Percentiles rank a stretch among this genome's conserved stretches.
phyloP scores from a whole-genome alignment of 495 filamentous ascomycete species.

The Neurospora sp. region DNA sequence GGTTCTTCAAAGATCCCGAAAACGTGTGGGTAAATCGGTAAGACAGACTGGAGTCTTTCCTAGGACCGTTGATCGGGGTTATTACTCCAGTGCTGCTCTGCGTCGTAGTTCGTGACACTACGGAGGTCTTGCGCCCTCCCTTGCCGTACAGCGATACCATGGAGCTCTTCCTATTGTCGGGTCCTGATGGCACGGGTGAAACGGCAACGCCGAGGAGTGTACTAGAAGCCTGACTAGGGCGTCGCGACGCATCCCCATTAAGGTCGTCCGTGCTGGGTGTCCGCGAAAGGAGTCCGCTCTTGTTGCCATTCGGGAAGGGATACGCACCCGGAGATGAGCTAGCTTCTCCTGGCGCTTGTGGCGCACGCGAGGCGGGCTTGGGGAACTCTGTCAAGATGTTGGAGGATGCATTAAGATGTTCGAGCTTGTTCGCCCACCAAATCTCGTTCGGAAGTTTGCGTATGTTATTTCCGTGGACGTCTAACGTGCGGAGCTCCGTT shows the following conservation, averaged over 20 bases:
- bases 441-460: constrained; percentile 79
- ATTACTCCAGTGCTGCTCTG: constrained; percentile 34
- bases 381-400: constrained; percentile 87
- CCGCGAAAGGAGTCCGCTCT: constrained; percentile 36
- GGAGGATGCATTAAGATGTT: constrained; percentile 88
- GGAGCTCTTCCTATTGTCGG: constrained; percentile 62
- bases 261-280: constrained; percentile 73
- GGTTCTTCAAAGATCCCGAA: constrained; percentile 66
- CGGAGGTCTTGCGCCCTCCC: constrained; percentile 70
- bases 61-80: constrained; percentile 42
- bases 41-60: constrained; percentile 84
- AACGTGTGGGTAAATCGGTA: constrained; percentile 70
- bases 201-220: constrained; percentile 63
- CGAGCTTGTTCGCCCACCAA: constrained; percentile 82
- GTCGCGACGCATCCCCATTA: constrained; percentile 58
- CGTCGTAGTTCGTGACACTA: constrained; percentile 55
- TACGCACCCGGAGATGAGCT: constrained; percentile 6
- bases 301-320: constrained; percentile 29
- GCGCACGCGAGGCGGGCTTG: constrained; percentile 58
- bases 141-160: constrained; percentile 68
- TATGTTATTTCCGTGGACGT: constrained; percentile 86
- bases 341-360: constrained; percentile 44
- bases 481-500: constrained; percentile 70
- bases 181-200: constrained; percentile 50
- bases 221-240: constrained; percentile 76